Evolutionary conservation across 2,329 filamentous ascomycete species (phyloP).

Genomic region (Emmonsiellopsis sp.): DNA sequence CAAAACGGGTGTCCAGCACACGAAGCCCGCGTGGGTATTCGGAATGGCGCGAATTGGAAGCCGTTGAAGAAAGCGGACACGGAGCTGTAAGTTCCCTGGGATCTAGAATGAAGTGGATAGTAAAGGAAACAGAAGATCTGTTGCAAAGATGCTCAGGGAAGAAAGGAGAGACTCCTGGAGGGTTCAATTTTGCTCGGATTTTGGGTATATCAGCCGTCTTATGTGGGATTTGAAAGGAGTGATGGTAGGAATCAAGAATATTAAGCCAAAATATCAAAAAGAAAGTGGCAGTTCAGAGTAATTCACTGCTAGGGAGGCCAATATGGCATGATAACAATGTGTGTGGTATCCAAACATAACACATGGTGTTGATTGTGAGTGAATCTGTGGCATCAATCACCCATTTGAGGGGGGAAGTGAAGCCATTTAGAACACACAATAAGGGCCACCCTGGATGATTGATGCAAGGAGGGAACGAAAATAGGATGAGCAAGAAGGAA

Average conservation of each 20-base stretch:
- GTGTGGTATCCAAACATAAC: neutral
- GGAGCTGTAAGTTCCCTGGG: too few species aligned
- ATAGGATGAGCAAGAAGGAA: too few species aligned
- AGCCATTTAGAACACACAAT: too few species aligned
- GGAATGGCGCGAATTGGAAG: too few species aligned
- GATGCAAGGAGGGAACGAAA: too few species aligned
- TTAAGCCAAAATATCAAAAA: neutral
- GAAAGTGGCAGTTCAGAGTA: neutral
- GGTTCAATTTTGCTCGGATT: neutral
- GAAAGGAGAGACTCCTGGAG: neutral
- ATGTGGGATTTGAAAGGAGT: neutral
- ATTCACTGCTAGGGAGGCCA: neutral
- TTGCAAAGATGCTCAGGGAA: too few species aligned
- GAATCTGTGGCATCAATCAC: neutral
- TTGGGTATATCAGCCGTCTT: neutral
- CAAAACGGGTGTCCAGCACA: too few species aligned
- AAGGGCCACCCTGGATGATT: too few species aligned
- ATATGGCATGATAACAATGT: neutral
- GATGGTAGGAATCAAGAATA: neutral
- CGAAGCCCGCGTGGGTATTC: too few species aligned
- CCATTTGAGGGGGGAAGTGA: neutral
- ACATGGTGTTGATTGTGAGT: neutral
- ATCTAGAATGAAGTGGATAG: too few species aligned
- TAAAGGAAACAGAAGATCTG: too few species aligned
- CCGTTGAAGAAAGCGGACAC: too few species aligned